These are phyloP conservation scores for Clitoria ternatea DNA, from an alignment of 306 rosid genomes.

Conservation along the genomic window DNA sequence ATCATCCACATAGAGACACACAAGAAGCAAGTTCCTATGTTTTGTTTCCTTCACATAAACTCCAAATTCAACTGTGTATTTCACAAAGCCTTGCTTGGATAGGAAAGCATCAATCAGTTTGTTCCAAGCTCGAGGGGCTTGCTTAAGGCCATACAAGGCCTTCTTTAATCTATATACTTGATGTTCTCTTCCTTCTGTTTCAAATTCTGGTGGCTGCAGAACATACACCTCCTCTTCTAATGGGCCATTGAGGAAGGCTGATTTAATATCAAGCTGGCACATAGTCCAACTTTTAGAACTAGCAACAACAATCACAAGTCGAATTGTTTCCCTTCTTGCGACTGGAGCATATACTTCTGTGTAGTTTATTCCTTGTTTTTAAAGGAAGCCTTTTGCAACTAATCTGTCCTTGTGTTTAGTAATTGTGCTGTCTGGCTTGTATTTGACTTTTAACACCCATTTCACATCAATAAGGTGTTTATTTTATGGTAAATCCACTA, in stretches of 20 bases:
- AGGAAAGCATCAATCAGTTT: no score
- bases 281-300: neutral
- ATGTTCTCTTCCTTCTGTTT: neutral
- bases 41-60: neutral
- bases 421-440: neutral
- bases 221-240: neutral
- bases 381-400: no score
- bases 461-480: neutral
- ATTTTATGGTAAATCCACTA: neutral
- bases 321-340: neutral
- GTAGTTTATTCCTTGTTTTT: no score
- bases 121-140: neutral
- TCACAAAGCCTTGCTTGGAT: neutral
- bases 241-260: neutral
- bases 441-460: neutral
- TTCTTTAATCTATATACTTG: neutral
- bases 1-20: neutral
- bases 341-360: no score
- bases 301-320: neutral
- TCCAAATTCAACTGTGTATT: neutral
- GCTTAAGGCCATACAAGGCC: neutral
- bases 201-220: neutral
- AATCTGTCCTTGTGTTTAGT: no score
- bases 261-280: neutral
- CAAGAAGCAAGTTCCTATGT: neutral